These are phyloP conservation scores for Sporothrix sp. DNA, from an alignment of 2,329 filamentous ascomycete genomes.

Conservation along the genomic window DNA sequence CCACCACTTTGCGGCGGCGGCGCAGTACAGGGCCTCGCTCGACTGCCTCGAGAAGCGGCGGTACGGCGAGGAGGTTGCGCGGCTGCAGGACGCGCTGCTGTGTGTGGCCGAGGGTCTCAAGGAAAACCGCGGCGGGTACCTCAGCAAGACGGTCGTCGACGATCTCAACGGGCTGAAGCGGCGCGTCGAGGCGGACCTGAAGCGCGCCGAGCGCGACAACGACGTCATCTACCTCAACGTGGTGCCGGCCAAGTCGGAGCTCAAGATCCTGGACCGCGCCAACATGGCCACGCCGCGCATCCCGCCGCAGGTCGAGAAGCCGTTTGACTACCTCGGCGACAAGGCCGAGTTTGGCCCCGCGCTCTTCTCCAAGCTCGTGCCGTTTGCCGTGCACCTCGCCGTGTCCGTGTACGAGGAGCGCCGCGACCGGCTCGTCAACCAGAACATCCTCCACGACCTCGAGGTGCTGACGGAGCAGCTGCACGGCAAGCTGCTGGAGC, in stretches of 20 bases:
- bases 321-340: conserved; percentile 70
- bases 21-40: conserved; percentile 82
- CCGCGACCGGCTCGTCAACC: conserved; percentile 80
- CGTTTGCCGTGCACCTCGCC: conserved; percentile 90
- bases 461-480: conserved; percentile 72
- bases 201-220: conserved; percentile 90
- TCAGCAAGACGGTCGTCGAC: conserved; percentile 70
- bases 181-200: conserved; percentile 76
- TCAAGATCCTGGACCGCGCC: conserved; percentile 75
- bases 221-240: conserved; percentile 79
- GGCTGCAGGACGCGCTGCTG: conserved; percentile 68
- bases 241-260: conserved; percentile 79
- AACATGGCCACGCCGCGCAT: conserved; percentile 76
- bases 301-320: conserved; percentile 73
- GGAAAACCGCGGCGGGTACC: conserved; percentile 61
- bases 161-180: conserved; percentile 78
- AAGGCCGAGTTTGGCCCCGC: conserved; percentile 72
- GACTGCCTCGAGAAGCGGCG: conserved; percentile 88
- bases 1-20: conserved; percentile 91
- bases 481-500: conserved; percentile 66
- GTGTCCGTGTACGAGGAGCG: conserved; percentile 92
- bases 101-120: conserved; percentile 82
- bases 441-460: conserved; percentile 74
- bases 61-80: conserved; percentile 90
- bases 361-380: conserved; percentile 83